phyloP scores from a whole-genome alignment of 257 asterid species.

The Perilla frutescens region DNA sequence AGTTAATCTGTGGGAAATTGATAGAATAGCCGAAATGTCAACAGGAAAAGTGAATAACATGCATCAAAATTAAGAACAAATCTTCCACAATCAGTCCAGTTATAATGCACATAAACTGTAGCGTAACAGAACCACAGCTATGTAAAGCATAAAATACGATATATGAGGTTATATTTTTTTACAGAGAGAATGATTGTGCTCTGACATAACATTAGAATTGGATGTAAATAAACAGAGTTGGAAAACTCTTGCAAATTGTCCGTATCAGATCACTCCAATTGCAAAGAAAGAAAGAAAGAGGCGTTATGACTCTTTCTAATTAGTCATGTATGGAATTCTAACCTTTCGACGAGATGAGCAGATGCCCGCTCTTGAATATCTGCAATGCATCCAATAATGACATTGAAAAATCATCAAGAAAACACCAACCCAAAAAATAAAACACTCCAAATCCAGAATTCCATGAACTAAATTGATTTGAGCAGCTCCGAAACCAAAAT shows the following conservation, averaged over 20 bases:
- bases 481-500: slow-evolving; percentile 19
- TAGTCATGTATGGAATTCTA: slow-evolving; percentile 36
- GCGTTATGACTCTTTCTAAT: no score
- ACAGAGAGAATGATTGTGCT: neutral
- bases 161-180: neutral
- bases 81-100: neutral
- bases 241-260: slow-evolving; percentile 19
- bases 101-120: neutral
- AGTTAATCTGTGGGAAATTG: neutral
- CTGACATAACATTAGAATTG: neutral
- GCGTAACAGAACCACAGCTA: neutral
- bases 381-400: slow-evolving; percentile 46
- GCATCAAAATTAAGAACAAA: neutral
- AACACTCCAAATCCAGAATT: slow-evolving; percentile 22
- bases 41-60: neutral
- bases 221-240: neutral
- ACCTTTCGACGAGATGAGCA: slow-evolving; percentile 94
- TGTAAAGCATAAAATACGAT: neutral
- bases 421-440: slow-evolving; percentile 29
- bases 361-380: slow-evolving; percentile 96
- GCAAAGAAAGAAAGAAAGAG: neutral
- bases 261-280: slow-evolving; percentile 26
- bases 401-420: slow-evolving; percentile 11
- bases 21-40: neutral
- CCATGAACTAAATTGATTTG: slow-evolving; percentile 4